phyloP scores from a whole-genome alignment of 2,329 filamentous ascomycete species.

The Corniculantispora saksenae region DNA sequence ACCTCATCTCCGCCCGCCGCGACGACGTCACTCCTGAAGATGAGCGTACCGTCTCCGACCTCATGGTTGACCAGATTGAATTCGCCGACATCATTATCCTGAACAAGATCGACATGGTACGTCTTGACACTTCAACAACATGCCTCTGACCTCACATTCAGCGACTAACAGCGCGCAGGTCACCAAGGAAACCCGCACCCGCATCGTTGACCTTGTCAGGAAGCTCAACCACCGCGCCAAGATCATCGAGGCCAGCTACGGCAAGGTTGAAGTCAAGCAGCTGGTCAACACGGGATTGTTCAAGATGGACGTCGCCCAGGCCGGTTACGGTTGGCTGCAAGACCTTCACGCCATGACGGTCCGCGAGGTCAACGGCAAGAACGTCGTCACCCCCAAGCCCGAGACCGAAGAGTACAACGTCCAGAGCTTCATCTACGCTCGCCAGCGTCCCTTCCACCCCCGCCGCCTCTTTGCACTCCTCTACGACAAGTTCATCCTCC shows the following conservation, averaged over 20 bases:
- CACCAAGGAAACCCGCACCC: conserved; percentile 40
- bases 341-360: conserved; percentile 69
- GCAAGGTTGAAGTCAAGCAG: conserved; percentile 60
- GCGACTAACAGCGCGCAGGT: conserved; percentile 29
- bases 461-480: conserved; percentile 46
- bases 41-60: conserved; percentile 71
- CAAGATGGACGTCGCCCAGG: conserved; percentile 62
- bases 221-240: conserved; percentile 68
- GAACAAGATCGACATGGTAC: conserved; percentile 68
- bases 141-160: background rate
- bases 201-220: conserved; percentile 55
- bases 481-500: conserved; percentile 53
- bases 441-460: conserved; percentile 56
- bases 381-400: conserved; percentile 63
- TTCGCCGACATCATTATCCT: conserved; percentile 73
- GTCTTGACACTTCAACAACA: background rate
- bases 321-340: conserved; percentile 69
- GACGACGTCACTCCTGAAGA: conserved; percentile 67
- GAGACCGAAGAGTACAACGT: conserved; percentile 75
- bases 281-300: conserved; percentile 69
- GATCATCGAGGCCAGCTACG: conserved; percentile 60
- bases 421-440: conserved; percentile 68
- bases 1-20: conserved; percentile 65
- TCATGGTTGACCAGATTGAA: conserved; percentile 77
- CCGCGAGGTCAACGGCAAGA: conserved; percentile 52